phyloP scores from a whole-genome alignment of 1,284 basidiomycete species.

The Cryptococcus depauperatus region DNA sequence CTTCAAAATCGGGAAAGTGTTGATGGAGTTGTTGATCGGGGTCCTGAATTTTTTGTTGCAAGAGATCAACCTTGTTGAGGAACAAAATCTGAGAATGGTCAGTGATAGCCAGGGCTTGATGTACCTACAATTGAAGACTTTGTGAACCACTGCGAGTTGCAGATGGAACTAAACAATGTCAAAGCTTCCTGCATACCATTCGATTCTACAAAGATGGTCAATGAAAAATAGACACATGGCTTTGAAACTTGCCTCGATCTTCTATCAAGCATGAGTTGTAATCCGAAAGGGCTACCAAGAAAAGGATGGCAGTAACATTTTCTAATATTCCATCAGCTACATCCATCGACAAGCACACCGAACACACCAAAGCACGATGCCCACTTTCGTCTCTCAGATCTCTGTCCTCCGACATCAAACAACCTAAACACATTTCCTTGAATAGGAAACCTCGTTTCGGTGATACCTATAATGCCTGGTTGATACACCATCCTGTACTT shows the following conservation, averaged over 20 bases:
- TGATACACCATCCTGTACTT: neutral
- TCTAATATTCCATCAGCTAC: slow-evolving; percentile 8
- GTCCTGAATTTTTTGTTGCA: slow-evolving; percentile 64
- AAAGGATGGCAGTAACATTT: slow-evolving; percentile 90
- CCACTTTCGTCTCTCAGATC: slow-evolving; percentile 44
- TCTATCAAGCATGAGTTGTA: slow-evolving; percentile 94
- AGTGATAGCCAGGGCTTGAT: neutral
- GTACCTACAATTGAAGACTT: slow-evolving; percentile 70
- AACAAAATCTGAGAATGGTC: slow-evolving; percentile 59
- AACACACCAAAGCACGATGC: slow-evolving; percentile 60
- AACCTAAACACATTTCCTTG: slow-evolving; percentile 51
- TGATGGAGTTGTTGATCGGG: slow-evolving; percentile 68
- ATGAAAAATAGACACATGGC: no score
- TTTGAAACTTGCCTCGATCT: slow-evolving; percentile 78
- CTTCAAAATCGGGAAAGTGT: slow-evolving; percentile 61
- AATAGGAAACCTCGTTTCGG: slow-evolving; percentile 74
- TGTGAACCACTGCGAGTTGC: slow-evolving; percentile 79
- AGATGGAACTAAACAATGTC: slow-evolving; percentile 91
- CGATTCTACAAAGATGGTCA: slow-evolving; percentile 78
- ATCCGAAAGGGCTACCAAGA: slow-evolving; percentile 85
- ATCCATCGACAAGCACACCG: neutral
- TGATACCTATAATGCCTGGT: slow-evolving; percentile 56
- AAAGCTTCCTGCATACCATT: slow-evolving; percentile 98
- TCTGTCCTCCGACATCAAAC: slow-evolving; percentile 92
- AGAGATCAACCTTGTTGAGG: slow-evolving; percentile 84